Base-by-base conservation (phyloP, 1,284 basidiomycete species). In the Ganoderma lucidum region DNA sequence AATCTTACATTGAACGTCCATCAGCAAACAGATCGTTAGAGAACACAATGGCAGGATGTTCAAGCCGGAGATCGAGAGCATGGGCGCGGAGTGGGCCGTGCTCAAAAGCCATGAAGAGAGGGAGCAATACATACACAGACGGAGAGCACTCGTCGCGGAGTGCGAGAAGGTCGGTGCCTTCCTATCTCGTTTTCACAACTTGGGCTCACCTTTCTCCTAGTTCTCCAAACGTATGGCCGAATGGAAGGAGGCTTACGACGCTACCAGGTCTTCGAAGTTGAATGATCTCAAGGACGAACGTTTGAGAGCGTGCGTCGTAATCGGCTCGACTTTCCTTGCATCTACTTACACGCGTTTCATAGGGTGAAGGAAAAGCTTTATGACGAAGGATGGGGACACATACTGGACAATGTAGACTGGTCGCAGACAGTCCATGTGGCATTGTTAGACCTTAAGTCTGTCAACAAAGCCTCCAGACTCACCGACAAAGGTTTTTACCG, bases 371-470 rank as follows among this genome's bases (percentile, higher is more conserved):
- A 35, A 35, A 64, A 39, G n/a, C 63, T 68, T 5, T 58, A 63
- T 23, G 58, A 61, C n/a, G 67, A 68, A 55, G 67, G 67, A 14
- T 68, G 67, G 67, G 63, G 48, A 4, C 44, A 68, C 15, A 58
- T 58, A 37, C 42, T 64, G 2, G 58, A 60, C 10, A 48, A 56
- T 23, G 55, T 41, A 30, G 28, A 51, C 10, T 51, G 28, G 15
- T 6, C 28, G 2, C 14, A 2, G 28, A 32, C 23, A n/a, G 19
- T 32, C 30, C 19, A 37, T 6, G 12, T 30, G n/a, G 15, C 37
- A 19, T 62, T 42, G 19, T 35, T 9, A 9, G 44, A 55, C 28
- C 19, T 62, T 19, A 53, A 59, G 28, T 3, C 39, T 35, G 48
- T 67, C 10, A 39, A 41, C 10, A 64, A 55, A 23, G 14, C 64